These are phyloP conservation scores for Rhizoclosmatium sp. DNA, from an alignment of 192 early-diverging fungal species.

Conservation along the genomic window DNA sequence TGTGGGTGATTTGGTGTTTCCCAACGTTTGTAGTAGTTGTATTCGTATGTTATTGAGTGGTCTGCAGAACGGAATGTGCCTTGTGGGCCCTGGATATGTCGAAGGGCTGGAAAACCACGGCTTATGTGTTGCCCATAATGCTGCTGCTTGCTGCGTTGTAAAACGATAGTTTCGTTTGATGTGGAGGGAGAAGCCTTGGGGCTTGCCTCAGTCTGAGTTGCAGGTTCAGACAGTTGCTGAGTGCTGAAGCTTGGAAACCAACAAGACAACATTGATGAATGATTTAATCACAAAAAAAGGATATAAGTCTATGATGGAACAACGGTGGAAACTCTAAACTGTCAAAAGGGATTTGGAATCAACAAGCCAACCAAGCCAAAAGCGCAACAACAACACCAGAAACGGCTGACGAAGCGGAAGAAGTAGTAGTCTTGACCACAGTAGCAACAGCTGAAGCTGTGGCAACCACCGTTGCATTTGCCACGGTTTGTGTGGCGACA, in stretches of 20 bases:
- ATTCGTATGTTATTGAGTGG: neutral
- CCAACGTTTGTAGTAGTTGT: constrained; percentile 18
- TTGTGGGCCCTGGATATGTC: neutral
- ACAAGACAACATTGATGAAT: no score
- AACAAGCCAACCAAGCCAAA: neutral
- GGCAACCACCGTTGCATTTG: neutral
- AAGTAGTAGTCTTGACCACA: neutral
- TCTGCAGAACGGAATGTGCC: constrained; percentile 1
- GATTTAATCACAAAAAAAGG: no score
- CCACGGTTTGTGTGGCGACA: neutral
- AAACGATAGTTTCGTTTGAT: no score
- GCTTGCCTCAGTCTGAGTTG: no score
- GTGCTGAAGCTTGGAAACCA: no score
- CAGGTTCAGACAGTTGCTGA: no score
- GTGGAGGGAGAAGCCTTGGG: no score
- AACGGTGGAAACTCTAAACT: no score
- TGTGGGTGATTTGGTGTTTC: constrained; percentile 10
- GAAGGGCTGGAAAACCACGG: constrained; percentile 17
- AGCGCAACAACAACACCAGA: neutral
- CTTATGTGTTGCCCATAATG: constrained; percentile 20
- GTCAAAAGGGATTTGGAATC: neutral
- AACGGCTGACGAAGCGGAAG: neutral
- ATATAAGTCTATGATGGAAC: no score
- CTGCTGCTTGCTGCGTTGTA: no score
- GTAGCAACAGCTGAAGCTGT: neutral